phyloP scores from a whole-genome alignment of 2,329 filamentous ascomycete genomes.

The Macroventuria anomochaeta region DNA sequence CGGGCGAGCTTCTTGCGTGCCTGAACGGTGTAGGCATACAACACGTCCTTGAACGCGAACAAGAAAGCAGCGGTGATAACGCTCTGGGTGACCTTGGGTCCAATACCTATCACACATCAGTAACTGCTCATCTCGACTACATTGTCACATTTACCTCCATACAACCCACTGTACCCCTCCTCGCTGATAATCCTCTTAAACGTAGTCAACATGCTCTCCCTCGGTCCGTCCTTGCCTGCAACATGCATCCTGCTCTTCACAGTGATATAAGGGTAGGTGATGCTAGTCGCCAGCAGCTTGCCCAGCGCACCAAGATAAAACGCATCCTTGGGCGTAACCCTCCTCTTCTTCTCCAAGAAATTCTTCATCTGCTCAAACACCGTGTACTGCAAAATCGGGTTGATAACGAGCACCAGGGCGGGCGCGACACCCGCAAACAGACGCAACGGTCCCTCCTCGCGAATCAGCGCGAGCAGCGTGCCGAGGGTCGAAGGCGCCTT shows the following conservation, averaged over 20 bases:
- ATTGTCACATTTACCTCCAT: slow-evolving; percentile 72
- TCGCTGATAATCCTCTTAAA: slow-evolving; percentile 81
- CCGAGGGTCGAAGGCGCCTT: slow-evolving; percentile 76
- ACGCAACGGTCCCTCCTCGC: slow-evolving; percentile 81
- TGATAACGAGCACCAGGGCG: slow-evolving; percentile 92
- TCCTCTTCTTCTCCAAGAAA: slow-evolving; percentile 74
- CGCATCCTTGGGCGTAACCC: slow-evolving; percentile 82
- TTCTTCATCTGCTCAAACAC: slow-evolving; percentile 99
- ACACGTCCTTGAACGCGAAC: slow-evolving; percentile 96
- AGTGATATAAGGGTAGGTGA: slow-evolving; percentile 98
- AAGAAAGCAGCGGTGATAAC: slow-evolving; percentile 95
- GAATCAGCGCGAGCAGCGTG: slow-evolving; percentile 80
- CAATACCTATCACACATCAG: slow-evolving; percentile 71
- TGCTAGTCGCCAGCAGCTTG: slow-evolving; percentile 90
- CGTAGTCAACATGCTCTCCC: slow-evolving; percentile 79
- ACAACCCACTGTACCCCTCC: slow-evolving; percentile 90
- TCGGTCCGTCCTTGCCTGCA: slow-evolving; percentile 74
- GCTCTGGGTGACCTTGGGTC: slow-evolving; percentile 94
- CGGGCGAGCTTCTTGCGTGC: slow-evolving; percentile 59
- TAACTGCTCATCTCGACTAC: neutral
- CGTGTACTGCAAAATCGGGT: slow-evolving; percentile 98
- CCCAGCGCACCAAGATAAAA: slow-evolving; percentile 92
- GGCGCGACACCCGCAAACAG: slow-evolving; percentile 93
- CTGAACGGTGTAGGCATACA: slow-evolving; percentile 82
- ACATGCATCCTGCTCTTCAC: slow-evolving; percentile 99